Evolutionary conservation across 2,329 filamentous ascomycete genomes (phyloP).

Genomic region (Huntiella omanensis): DNA sequence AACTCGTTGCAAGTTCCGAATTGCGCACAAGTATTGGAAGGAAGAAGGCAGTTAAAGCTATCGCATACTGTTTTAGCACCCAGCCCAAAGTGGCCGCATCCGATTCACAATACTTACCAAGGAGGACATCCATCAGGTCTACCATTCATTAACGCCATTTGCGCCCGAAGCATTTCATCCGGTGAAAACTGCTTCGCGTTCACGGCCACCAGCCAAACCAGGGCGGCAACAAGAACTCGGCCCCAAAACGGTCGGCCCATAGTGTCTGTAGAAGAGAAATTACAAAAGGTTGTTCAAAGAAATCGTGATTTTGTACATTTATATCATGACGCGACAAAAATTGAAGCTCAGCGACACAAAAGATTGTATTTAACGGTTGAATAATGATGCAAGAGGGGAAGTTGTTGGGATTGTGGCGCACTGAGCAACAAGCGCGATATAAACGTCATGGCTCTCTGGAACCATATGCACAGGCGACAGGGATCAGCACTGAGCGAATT

Average conservation of each 20-base stretch:
- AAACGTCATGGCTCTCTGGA: no score
- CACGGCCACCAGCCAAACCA: not conserved
- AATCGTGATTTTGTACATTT: no score
- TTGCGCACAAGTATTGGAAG: constrained; percentile 79
- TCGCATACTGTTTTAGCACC: constrained; percentile 17
- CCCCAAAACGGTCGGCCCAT: not conserved
- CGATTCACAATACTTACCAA: constrained; percentile 32
- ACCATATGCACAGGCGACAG: no score
- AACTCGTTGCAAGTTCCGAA: constrained; percentile 76
- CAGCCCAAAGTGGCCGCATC: not conserved
- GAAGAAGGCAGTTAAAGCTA: constrained; percentile 95
- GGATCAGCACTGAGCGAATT: no score
- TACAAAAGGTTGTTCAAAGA: not conserved
- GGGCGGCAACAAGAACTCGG: not conserved
- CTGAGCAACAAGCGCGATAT: no score
- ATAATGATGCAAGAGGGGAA: no score
- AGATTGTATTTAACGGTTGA: no score
- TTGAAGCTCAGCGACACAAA: no score
- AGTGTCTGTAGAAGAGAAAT: not conserved
- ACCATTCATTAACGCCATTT: constrained; percentile 53
- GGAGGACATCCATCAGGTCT: constrained; percentile 63
- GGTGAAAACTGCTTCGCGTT: constrained; percentile 37
- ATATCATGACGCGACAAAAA: no score
- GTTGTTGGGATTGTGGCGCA: no score
- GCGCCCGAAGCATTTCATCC: constrained; percentile 40